Conservation (phyloP, 2,329 filamentous ascomycete genomes). For the Stagonosporopsis cucurbitacearum region DNA sequence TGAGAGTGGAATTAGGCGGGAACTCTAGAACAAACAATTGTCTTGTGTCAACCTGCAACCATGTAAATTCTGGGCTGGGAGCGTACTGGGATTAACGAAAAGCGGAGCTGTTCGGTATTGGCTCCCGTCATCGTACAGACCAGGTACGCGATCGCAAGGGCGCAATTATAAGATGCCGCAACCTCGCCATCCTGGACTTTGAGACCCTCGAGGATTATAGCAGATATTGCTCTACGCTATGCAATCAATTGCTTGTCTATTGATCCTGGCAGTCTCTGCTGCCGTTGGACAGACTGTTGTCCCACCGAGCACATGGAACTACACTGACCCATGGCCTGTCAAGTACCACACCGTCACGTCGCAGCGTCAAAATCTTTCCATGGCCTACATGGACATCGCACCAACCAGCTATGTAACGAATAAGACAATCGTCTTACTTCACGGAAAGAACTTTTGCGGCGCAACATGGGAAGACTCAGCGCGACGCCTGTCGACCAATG, state of each 20-base stretch:
- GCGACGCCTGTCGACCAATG: slow-evolving; percentile 49
- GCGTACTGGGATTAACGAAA: background rate
- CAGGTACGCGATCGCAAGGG: slow-evolving; percentile 22
- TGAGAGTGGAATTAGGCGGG: background rate
- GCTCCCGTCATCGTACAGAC: slow-evolving; percentile 16
- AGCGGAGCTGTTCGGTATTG: slow-evolving; percentile 14
- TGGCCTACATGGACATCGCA: slow-evolving; percentile 63
- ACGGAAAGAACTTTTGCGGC: slow-evolving; percentile 65
- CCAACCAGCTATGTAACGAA: slow-evolving; percentile 50
- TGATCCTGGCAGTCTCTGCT: slow-evolving; percentile 15
- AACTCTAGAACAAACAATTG: background rate
- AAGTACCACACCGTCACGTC: slow-evolving; percentile 57
- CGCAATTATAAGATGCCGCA: slow-evolving; percentile 4
- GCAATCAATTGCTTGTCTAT: slow-evolving; percentile 1
- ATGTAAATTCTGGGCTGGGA: background rate
- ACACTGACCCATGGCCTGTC: slow-evolving; percentile 60
- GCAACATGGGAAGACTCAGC: slow-evolving; percentile 61
- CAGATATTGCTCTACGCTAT: slow-evolving; percentile 6
- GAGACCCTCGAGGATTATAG: background rate
- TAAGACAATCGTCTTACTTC: slow-evolving; percentile 56
- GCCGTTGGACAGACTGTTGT: slow-evolving; percentile 13
- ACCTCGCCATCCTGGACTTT: background rate
- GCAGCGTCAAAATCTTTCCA: slow-evolving; percentile 57
- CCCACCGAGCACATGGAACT: slow-evolving; percentile 32
- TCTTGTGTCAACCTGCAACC: background rate